Evolutionary conservation across 2,329 filamentous ascomycete species (phyloP).

Genomic region (Penicillium sp.): DNA sequence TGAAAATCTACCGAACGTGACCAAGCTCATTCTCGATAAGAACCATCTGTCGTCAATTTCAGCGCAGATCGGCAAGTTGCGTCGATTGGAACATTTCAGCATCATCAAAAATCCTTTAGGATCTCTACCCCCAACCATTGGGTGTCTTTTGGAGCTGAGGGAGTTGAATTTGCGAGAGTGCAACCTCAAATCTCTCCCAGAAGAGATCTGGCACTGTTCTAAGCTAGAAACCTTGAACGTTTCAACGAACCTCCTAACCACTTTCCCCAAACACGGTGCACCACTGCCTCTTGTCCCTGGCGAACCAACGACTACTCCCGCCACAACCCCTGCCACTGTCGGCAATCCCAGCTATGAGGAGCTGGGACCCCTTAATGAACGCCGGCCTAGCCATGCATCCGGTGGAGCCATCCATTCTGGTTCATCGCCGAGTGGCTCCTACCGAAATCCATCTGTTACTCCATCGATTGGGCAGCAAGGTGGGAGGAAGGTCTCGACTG

Average conservation of each 20-base stretch:
- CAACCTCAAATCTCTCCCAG: constrained; percentile 82
- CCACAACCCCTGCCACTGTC: constrained; percentile 50
- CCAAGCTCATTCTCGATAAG: constrained; percentile 84
- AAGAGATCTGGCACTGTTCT: constrained; percentile 94
- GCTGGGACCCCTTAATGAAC: constrained; percentile 63
- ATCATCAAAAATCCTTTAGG: constrained; percentile 88
- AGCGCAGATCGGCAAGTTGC: constrained; percentile 76
- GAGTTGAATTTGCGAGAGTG: constrained; percentile 89
- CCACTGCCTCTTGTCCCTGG: constrained; percentile 65
- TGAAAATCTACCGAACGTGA: constrained; percentile 79
- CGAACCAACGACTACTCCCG: constrained; percentile 44
- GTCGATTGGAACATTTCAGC: constrained; percentile 83
- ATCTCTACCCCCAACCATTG: constrained; percentile 80
- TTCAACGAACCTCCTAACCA: constrained; percentile 87
- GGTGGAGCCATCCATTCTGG: constrained; percentile 72
- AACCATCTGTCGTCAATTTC: constrained; percentile 95
- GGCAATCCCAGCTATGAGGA: constrained; percentile 75
- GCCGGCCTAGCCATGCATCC: constrained; percentile 82
- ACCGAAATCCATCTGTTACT: constrained; percentile 76
- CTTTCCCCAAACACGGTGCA: constrained; percentile 76
- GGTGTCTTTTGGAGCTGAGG: constrained; percentile 77
- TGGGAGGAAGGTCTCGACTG: constrained; percentile 79
- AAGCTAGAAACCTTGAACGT: constrained; percentile 89
- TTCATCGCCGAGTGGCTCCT: constrained; percentile 62
- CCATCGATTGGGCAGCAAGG: constrained; percentile 70